A percentile compares a stretch with the other conserved stretches of the same genome.
These are phyloP conservation scores for Bauhinia variegata DNA, from an alignment of 306 rosid genomes.

Conservation along the genomic window DNA sequence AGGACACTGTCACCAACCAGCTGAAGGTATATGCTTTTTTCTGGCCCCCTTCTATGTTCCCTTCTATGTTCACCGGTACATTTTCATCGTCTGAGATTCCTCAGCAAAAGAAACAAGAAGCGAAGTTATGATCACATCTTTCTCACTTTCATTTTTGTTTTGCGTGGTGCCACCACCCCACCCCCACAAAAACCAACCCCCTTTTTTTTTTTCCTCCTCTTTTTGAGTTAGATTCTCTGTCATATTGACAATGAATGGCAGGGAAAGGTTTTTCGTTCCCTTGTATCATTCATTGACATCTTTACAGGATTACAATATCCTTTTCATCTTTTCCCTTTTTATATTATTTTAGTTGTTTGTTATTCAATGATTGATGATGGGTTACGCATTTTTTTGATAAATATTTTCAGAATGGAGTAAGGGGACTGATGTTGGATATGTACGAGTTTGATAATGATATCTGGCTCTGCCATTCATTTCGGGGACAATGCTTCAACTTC, in stretches of 20 bases:
- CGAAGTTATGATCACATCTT: conserved; percentile 13
- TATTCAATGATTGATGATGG: conserved; percentile 31
- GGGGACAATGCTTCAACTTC: conserved; percentile 92
- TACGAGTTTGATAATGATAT: conserved; percentile 83
- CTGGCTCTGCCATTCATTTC: conserved; percentile 97
- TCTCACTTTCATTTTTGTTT: background rate
- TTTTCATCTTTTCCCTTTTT: background rate
- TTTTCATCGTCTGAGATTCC: background rate
- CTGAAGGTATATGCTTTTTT: conserved; percentile 57
- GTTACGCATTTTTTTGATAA: conserved; percentile 33
- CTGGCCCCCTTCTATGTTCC: background rate
- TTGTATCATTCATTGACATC: conserved; percentile 6
- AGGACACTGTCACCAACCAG: conserved; percentile 87
- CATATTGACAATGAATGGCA: conserved; percentile 3
- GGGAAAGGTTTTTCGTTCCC: conserved; percentile 7
- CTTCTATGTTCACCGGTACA: background rate
- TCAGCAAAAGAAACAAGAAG: background rate
- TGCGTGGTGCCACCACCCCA: conserved; percentile 7
- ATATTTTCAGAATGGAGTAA: conserved; percentile 81
- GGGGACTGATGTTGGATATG: conserved; percentile 98
- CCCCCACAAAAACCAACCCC: too few species aligned
- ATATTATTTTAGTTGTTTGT: background rate
- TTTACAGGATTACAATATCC: background rate
- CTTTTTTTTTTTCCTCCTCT: background rate
- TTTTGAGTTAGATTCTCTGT: conserved; percentile 2